Base-by-base conservation (phyloP, 257 asterid species). In the Scutellaria galericulata region DNA sequence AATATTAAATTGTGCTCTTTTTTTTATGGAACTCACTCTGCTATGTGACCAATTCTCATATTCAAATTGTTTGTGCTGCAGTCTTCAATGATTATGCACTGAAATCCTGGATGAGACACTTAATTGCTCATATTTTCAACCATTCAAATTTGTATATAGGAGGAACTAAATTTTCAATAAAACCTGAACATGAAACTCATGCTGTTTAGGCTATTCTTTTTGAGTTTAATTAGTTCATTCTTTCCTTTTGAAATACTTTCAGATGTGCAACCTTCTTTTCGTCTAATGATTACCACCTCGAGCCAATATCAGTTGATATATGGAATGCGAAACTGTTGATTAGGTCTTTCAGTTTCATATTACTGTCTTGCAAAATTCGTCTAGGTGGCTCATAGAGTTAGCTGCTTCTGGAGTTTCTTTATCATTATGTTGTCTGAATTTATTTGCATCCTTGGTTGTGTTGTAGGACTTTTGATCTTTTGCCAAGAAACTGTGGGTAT, bases 331-430 rank as follows among this genome's bases (percentile, higher is more conserved):
- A 63, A 64, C 22, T 40, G 42, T 63, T 0, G 8, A 7, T 8
- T 35, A 70, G 60, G 50, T 54, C 35, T 3, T 71, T 52, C 37
- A 58, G 20, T 51, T 7, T 11, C 37, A 42, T 15, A 42, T 13
- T 9, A 14, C 31, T 57, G 18, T 56, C 42, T 39, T 39, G 41
- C 50, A 12, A 12, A 22, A 69, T n/a, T 15, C 31, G 1, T 27
- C 46, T 70, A 42, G 47, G 66, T 20, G 54, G 53, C 12, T 14
- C 65, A 37, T 22, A 46, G 45, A 27, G 31, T n/a, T 31, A 62
- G 57, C 42, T 64, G 47, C 64, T 50, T 31, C 70, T 72, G 76
- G 42, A n/a, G 42, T 39, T 60, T 35, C 6, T 72, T 59, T 31
- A 4, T 37, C 15, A 57, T 45, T 71, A 9, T 58, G 40, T 48